Conservation (phyloP, 768 basidiomycete species). For the Lactarius vividus region DNA sequence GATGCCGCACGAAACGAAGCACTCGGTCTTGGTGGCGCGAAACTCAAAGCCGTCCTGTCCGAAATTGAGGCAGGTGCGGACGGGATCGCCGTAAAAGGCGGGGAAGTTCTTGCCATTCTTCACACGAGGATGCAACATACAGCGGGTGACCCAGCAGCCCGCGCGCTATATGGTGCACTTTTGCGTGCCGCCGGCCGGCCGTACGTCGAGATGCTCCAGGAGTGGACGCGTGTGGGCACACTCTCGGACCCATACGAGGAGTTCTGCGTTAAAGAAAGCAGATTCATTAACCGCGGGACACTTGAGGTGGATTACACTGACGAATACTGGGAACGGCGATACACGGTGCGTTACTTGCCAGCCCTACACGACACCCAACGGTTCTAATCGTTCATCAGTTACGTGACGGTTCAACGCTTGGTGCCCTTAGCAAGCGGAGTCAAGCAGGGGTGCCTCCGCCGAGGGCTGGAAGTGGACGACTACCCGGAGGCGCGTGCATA, state of each 20-base stretch:
- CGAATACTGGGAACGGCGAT: slow-evolving; percentile 97
- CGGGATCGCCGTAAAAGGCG: slow-evolving; percentile 84
- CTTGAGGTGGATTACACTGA: slow-evolving; percentile 96
- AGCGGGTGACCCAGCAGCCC: slow-evolving; percentile 91
- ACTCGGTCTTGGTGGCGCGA: slow-evolving; percentile 78
- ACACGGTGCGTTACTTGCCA: slow-evolving; percentile 61
- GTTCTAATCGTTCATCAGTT: slow-evolving; percentile 40
- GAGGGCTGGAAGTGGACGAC: slow-evolving; percentile 58
- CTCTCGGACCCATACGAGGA: slow-evolving; percentile 92
- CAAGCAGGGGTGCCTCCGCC: slow-evolving; percentile 78
- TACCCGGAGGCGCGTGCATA: slow-evolving; percentile 94
- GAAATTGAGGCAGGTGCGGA: slow-evolving; percentile 64
- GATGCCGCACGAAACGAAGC: slow-evolving; percentile 85
- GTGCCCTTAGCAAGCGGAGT: slow-evolving; percentile 61
- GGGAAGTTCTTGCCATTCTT: slow-evolving; percentile 88
- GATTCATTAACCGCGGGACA: slow-evolving; percentile 87
- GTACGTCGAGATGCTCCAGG: slow-evolving; percentile 80
- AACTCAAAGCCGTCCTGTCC: slow-evolving; percentile 75
- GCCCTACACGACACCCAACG: background rate
- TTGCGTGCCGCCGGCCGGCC: slow-evolving; percentile 81
- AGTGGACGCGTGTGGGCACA: slow-evolving; percentile 85
- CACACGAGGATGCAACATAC: slow-evolving; percentile 86
- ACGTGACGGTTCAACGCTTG: slow-evolving; percentile 68
- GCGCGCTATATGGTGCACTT: slow-evolving; percentile 76
- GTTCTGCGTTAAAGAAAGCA: slow-evolving; percentile 90